Evolutionary conservation across 208 protist genomes (phyloP).

Genomic region (Leptomonas pyrrhocoris): DNA sequence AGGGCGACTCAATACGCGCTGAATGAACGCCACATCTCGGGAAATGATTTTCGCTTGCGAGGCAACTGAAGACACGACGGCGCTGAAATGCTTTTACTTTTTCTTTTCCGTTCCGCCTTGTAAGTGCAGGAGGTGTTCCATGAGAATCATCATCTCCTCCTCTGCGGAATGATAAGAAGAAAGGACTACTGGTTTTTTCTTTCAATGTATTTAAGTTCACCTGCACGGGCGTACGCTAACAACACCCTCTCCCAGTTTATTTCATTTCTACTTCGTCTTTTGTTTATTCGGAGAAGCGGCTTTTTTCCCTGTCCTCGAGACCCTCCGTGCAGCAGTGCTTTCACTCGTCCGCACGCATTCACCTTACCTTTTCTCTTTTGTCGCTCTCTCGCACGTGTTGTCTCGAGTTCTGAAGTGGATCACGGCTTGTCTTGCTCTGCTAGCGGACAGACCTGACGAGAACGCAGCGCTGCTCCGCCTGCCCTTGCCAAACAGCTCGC

Average conservation of each 20-base stretch:
- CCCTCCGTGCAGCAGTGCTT: not conserved
- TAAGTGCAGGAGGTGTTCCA: slow-evolving; percentile 8
- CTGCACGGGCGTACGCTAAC: not conserved
- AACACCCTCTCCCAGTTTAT: not conserved
- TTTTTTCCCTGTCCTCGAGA: not conserved
- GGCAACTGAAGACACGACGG: not conserved
- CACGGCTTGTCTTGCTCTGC: no score
- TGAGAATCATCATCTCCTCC: slow-evolving; percentile 1
- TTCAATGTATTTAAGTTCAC: slow-evolving; percentile 8
- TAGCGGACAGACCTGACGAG: no score
- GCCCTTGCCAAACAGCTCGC: no score
- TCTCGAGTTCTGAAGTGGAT: no score
- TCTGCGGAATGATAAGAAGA: slow-evolving; percentile 1
- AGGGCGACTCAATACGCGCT: no score
- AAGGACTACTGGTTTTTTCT: not conserved
- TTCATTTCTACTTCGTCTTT: not conserved
- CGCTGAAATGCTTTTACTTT: not conserved
- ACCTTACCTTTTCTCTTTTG: not conserved
- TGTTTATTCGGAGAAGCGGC: not conserved
- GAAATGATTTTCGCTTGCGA: not conserved
- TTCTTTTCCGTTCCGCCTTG: slow-evolving; percentile 2
- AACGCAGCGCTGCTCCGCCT: no score
- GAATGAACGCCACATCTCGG: no score
- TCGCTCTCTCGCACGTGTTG: not conserved
- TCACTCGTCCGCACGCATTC: not conserved